Percentiles rank a stretch among this genome's conserved stretches.
Evolutionary conservation across 192 early-diverging fungal species (phyloP).

Genomic region (Coemansia sp.): DNA sequence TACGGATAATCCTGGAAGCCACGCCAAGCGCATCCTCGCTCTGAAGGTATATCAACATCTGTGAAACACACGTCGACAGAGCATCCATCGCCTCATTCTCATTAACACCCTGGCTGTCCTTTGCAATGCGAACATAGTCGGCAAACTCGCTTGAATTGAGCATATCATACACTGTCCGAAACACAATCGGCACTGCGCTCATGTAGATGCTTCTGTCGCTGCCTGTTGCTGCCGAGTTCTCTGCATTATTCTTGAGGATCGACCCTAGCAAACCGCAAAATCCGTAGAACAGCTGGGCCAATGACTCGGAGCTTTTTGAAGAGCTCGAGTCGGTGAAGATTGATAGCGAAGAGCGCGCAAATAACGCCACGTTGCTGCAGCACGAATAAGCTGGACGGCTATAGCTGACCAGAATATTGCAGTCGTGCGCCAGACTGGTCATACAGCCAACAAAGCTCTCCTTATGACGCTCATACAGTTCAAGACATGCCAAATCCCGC

Average conservation of each 20-base stretch:
- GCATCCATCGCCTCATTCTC: conserved; percentile 44
- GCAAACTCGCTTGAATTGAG: conserved; percentile 46
- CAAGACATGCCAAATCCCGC: conserved; percentile 40
- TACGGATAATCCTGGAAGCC: conserved; percentile 24
- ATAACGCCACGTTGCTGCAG: conserved; percentile 29
- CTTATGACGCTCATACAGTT: conserved; percentile 33
- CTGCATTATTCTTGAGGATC: conserved; percentile 36
- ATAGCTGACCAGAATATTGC: conserved; percentile 37
- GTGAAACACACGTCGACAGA: conserved; percentile 39
- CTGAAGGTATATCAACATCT: conserved; percentile 42
- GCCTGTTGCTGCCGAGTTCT: neutral
- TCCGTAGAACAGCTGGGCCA: conserved; percentile 44
- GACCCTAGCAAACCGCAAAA: conserved; percentile 41
- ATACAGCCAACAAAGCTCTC: conserved; percentile 24
- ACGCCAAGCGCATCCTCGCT: conserved; percentile 26
- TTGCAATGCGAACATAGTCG: conserved; percentile 34
- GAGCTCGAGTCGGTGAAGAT: conserved; percentile 17
- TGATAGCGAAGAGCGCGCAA: conserved; percentile 28
- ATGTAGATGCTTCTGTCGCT: conserved; percentile 22
- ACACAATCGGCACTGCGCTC: conserved; percentile 24
- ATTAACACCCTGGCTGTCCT: conserved; percentile 21
- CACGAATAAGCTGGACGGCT: conserved; percentile 40
- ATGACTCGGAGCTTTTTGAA: conserved; percentile 18
- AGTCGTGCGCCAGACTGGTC: conserved; percentile 31
- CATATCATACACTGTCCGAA: conserved; percentile 43